These are phyloP conservation scores for Physcomitrellopsis africana DNA, from an alignment of 225 moss, liverwort and hornwort genomes.

Conservation along the genomic window DNA sequence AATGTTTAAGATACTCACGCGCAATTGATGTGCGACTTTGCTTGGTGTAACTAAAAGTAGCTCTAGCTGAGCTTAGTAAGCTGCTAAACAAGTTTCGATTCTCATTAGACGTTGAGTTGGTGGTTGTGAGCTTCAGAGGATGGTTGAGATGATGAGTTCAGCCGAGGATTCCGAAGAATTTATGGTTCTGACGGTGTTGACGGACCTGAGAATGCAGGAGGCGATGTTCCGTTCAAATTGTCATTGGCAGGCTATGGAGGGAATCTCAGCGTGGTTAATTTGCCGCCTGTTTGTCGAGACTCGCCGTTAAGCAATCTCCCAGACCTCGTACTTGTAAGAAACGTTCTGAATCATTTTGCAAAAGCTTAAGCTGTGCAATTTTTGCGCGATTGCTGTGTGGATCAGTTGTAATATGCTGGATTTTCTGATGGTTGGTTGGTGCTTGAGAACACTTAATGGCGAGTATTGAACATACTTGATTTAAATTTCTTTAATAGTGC, in stretches of 20 bases:
- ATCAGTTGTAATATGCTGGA: background rate
- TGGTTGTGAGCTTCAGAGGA: background rate
- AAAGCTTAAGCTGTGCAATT: constrained; percentile 1
- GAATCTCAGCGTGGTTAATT: constrained; percentile 67
- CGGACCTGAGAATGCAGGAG: constrained; percentile 49
- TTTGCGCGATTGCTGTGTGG: constrained; percentile 2
- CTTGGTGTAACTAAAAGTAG: background rate
- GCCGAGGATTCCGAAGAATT: background rate
- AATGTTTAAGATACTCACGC: background rate
- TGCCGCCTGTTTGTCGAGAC: constrained; percentile 57
- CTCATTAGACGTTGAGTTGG: background rate
- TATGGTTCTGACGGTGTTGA: constrained; percentile 18
- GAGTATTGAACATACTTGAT: background rate
- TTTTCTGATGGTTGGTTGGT: background rate
- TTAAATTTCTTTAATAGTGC: background rate
- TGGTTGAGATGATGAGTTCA: background rate
- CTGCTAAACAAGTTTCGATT: background rate
- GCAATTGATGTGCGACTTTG: background rate
- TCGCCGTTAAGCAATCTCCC: constrained; percentile 66
- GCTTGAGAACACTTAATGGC: background rate
- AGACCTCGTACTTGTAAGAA: constrained; percentile 74
- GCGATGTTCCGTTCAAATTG: constrained; percentile 77
- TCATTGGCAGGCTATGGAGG: constrained; percentile 75
- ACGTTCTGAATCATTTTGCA: constrained; percentile 2
- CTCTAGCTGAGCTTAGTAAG: background rate